Evolutionary conservation across 106 monocot genomes (phyloP), one percentile per base, ranked within the genome.

Genomic region (Acorus calamus): DNA sequence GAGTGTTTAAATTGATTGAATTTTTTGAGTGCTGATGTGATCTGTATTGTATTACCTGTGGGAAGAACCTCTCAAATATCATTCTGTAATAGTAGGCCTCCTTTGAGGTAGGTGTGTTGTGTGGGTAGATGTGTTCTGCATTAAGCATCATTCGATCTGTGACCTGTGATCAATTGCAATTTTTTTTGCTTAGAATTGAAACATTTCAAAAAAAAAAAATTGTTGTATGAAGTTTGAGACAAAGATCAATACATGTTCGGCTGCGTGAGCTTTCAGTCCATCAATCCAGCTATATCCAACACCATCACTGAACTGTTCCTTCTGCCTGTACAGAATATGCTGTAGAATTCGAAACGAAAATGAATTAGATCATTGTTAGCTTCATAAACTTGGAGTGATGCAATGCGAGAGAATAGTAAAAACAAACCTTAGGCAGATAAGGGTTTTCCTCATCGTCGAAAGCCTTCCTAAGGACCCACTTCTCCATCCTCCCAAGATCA

Each of bases 281-380:
- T 87, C 87, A 55, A 87, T 87, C 87, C 87, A 87, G 59, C 77
- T 83, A 47, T 83, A 87, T 49, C 87, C 83, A 46, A 87, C 87
- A 48, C 87, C 87, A 46, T 87, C 87, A 49, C 87, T 87, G 77
- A 87, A 87, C 59, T 87, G 87, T 70, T 87, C 87, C 58, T 87
- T 87, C 66, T 87, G 79, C 64, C 79, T 52, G 55, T 74, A 79
- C 51, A 79, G 79, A 65, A 79, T 74, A 66, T 79, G 79, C 74
- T 79, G 64, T 44, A 73, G 47, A 66, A 46, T 11, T 3, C 28
- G 48, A 60, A 13, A 62, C 2, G 14, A 51, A 11, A 58, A 42
- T n/a, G 2, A 2, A 0, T 28, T 42, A 6, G 7, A 4, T 14
- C 4, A 6, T 3, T n/a, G 9, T 66, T 42, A 42, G 42, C 5